A percentile compares a stretch with the other conserved stretches of the same genome.
These are phyloP conservation scores for Talaromyces nanjingensis DNA, from an alignment of 495 filamentous ascomycete species.

Conservation along the genomic window DNA sequence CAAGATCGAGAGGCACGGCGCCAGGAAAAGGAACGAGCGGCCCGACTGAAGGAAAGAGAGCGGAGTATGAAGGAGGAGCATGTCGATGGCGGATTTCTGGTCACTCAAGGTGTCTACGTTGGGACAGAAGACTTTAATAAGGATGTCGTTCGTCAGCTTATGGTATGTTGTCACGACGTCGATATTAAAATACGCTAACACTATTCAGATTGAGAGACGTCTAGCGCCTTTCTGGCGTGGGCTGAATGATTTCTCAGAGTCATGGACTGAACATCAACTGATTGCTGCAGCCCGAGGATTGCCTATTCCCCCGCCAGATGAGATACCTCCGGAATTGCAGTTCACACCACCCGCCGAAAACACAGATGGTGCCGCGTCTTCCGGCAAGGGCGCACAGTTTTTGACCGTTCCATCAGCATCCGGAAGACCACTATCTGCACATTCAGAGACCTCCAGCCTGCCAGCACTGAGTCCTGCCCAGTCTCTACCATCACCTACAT, in stretches of 20 bases:
- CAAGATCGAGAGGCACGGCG: conserved; percentile 85
- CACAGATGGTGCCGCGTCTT: conserved; percentile 28
- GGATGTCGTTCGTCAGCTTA: conserved; percentile 78
- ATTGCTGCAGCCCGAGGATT: conserved; percentile 84
- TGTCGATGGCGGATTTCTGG: conserved; percentile 90
- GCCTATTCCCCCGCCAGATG: conserved; percentile 75
- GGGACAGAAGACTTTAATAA: conserved; percentile 93
- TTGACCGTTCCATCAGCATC: conserved; percentile 72
- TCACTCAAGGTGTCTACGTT: conserved; percentile 90
- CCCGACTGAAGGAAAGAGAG: conserved; percentile 74
- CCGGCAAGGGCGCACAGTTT: conserved; percentile 47
- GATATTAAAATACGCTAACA: too few species aligned
- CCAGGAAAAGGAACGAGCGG: conserved; percentile 69
- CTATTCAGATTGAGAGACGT: conserved; percentile 73
- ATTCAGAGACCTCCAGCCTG: conserved; percentile 56
- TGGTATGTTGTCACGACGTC: conserved; percentile 48
- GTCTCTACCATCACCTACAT: conserved; percentile 45
- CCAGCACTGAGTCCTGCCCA: conserved; percentile 39
- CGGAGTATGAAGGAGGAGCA: conserved; percentile 88
- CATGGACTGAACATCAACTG: conserved; percentile 90
- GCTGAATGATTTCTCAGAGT: conserved; percentile 77
- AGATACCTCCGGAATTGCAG: conserved; percentile 65
- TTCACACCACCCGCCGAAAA: conserved; percentile 33
- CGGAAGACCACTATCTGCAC: conserved; percentile 59
- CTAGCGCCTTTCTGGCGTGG: conserved; percentile 95